Conservation (phyloP, 179 eudicot genomes). For the Corrigiola litoralis region DNA sequence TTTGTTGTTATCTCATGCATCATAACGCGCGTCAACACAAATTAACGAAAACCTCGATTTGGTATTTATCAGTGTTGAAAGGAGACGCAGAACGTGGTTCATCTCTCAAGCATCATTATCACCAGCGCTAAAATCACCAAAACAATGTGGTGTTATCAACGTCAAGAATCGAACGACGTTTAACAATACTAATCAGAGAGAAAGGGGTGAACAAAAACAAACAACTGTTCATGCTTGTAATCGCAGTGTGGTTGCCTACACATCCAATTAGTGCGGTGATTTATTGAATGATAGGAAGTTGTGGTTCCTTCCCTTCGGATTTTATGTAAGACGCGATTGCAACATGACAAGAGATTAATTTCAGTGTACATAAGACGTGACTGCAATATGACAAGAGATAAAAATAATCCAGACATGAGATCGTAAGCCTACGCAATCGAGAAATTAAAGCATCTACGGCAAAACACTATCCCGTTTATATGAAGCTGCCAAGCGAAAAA, state of each 20-base stretch:
- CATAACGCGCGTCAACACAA: too few species aligned
- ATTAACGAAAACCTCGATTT: too few species aligned
- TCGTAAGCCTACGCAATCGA: background rate
- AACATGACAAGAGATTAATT: background rate
- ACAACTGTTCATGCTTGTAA: background rate
- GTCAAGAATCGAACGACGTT: background rate
- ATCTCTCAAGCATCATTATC: too few species aligned
- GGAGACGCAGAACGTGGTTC: too few species aligned
- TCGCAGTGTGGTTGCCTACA: too few species aligned
- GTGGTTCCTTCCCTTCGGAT: background rate
- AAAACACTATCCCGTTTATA: background rate
- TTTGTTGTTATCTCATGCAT: too few species aligned
- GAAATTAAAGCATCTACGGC: too few species aligned
- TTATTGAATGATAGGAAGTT: background rate
- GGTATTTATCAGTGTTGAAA: too few species aligned
- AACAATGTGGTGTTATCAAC: background rate
- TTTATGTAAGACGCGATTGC: background rate
- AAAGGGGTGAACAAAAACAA: slow-evolving; percentile 9
- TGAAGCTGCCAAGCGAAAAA: background rate
- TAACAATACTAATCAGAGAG: background rate
- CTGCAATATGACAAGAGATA: background rate
- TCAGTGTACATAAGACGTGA: background rate
- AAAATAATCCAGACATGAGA: too few species aligned
- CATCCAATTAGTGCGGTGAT: slow-evolving; percentile 1
- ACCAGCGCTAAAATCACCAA: too few species aligned